Evolutionary conservation across 768 basidiomycete genomes (phyloP).

Genomic region (Termitomyces sp.): DNA sequence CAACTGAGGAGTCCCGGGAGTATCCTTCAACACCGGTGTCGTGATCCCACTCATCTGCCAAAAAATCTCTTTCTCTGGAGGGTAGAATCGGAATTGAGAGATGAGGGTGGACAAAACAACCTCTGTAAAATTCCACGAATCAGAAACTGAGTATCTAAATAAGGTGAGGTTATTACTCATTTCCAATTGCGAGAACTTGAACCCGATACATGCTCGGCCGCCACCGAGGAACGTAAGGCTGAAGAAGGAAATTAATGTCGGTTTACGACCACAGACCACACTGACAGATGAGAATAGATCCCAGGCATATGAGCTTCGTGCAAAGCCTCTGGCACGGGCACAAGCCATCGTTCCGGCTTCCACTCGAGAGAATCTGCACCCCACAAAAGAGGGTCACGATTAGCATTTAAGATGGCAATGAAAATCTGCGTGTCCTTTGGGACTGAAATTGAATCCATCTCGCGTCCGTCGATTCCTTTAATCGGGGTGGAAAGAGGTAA

Average conservation of each 20-base stretch:
- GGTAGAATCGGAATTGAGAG: neutral
- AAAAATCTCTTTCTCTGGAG: neutral
- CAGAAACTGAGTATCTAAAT: neutral
- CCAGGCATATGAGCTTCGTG: neutral
- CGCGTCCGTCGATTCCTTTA: neutral
- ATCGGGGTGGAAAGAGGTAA: neutral
- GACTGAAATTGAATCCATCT: neutral
- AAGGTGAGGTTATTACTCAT: neutral
- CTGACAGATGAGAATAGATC: neutral
- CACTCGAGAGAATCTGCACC: neutral
- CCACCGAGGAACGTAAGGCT: neutral
- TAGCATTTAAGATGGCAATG: neutral
- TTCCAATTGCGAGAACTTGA: conserved; percentile 1
- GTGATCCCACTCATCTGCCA: neutral
- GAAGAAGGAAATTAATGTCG: neutral
- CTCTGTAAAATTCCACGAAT: neutral
- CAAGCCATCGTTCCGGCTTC: neutral
- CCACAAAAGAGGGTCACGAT: neutral
- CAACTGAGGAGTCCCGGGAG: neutral
- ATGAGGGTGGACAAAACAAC: conserved; percentile 1
- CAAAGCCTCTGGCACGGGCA: neutral
- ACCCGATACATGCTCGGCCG: neutral
- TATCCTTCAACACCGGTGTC: neutral
- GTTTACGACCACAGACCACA: neutral
- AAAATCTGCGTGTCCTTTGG: neutral